Conservation (phyloP, 352 stramenopile species). For the Phytopythium helicoides region DNA sequence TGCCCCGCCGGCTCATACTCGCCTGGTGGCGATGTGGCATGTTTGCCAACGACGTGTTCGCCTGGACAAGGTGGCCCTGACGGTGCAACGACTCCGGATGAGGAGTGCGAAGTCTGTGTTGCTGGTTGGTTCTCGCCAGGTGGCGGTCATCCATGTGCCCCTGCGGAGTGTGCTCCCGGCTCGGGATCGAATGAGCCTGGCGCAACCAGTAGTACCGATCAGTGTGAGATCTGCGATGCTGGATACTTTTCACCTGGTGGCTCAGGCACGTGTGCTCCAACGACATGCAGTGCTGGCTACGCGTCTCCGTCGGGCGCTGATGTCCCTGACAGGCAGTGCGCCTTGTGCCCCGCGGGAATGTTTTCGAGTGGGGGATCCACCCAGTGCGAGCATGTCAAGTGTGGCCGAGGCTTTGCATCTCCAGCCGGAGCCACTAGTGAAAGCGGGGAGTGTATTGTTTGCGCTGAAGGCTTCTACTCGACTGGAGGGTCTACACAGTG, state of each 20-base stretch:
- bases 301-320: constrained; percentile 37
- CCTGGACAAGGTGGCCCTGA: constrained; percentile 27
- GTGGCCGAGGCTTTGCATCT: constrained; percentile 28
- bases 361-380: constrained; percentile 30
- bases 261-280: constrained; percentile 20
- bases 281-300: constrained; percentile 29
- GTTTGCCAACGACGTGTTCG: constrained; percentile 25
- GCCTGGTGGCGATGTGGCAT: constrained; percentile 21
- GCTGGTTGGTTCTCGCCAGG: constrained; percentile 36
- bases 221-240: constrained; percentile 27
- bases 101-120: constrained; percentile 22
- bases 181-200: constrained; percentile 26
- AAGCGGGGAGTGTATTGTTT: constrained; percentile 29
- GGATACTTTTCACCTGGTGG: constrained; percentile 35
- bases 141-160: constrained; percentile 21
- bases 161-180: constrained; percentile 23
- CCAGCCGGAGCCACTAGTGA: constrained; percentile 23
- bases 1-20: constrained; percentile 32
- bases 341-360: constrained; percentile 28
- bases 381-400: constrained; percentile 34
- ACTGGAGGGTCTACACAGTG: constrained; percentile 45
- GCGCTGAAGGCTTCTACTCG: constrained; percentile 45
- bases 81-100: constrained; percentile 22
- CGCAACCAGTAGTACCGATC: constrained; percentile 23
- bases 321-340: constrained; percentile 35